Conservation (phyloP, 1,139 yeast genomes). For the Yamadazyma trypodendri region DNA sequence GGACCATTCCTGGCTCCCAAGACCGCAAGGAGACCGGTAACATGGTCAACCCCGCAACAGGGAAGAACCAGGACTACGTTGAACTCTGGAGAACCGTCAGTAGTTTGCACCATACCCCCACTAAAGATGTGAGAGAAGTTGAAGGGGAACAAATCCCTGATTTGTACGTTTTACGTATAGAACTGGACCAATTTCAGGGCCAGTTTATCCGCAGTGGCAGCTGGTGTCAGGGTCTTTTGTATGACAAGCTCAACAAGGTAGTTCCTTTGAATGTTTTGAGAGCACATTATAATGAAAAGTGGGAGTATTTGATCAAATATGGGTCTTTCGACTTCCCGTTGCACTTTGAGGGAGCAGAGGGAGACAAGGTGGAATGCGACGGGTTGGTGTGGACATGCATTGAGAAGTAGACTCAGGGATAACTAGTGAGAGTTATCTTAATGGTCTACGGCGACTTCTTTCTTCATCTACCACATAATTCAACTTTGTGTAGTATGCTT, state of each 20-base stretch:
- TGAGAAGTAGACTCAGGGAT: slow-evolving; percentile 12
- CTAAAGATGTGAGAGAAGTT: slow-evolving; percentile 26
- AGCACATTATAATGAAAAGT: slow-evolving; percentile 19
- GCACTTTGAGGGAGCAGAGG: slow-evolving; percentile 18
- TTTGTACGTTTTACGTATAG: slow-evolving; percentile 30
- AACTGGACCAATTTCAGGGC: slow-evolving; percentile 31
- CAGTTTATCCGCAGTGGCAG: slow-evolving; percentile 49
- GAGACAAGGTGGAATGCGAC: slow-evolving; percentile 12
- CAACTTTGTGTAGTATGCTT: no score
- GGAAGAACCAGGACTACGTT: slow-evolving; percentile 42
- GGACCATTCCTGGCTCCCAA: slow-evolving; percentile 35
- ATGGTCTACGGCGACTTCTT: no score
- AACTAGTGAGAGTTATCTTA: no score
- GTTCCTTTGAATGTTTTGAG: slow-evolving; percentile 32
- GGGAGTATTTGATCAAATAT: slow-evolving; percentile 29
- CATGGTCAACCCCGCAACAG: slow-evolving; percentile 51
- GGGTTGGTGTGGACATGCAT: slow-evolving; percentile 23
- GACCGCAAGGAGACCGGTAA: slow-evolving; percentile 53
- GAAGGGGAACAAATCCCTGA: slow-evolving; percentile 12
- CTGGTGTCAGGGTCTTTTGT: slow-evolving; percentile 54
- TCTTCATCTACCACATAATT: no score
- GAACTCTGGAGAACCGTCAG: slow-evolving; percentile 61
- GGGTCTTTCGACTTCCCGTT: slow-evolving; percentile 28
- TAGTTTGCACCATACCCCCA: slow-evolving; percentile 33
- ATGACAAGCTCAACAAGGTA: slow-evolving; percentile 28